Evolutionary conservation across 2,329 filamentous ascomycete species (phyloP), one percentile per base, ranked within the genome.

Genomic region (Trichoderma brevicompactum): DNA sequence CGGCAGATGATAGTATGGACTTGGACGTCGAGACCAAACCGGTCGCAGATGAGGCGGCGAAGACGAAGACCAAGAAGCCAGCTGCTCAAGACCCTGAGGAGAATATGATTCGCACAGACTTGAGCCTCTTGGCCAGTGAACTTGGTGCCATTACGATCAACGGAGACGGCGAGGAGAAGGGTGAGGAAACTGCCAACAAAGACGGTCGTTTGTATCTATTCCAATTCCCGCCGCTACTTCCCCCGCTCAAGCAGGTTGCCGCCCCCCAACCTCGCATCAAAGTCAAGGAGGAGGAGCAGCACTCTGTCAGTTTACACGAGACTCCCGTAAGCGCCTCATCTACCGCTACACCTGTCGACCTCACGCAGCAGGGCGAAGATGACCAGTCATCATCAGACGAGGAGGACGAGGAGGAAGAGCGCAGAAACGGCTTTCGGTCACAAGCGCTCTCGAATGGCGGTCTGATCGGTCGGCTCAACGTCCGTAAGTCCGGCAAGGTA

Each of bases 151-250:
- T 76, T 49, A 73, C 74, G 17, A 71, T 78, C 12, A 71, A 73
- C 23, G 73, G 74, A 44, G 70, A 75, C 23, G 71, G 73, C 19
- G 70, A 74, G 12, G 72, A 72, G 13, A 72, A 72, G 64, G 68
- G 67, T 15, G 72, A 74, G 49, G 74, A 68, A 7, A 73, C 73
- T 2, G 68, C 74, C 53, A 75, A 78, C 74, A 79, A 79, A 68
- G 85, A 87, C 52, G 86, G 87, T 23, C 81, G 85, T 43, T 74
- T 89, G 60, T 89, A 88, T 68, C 79, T 89, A 56, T 89, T 89
- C 76, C 87, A 89, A 70, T 85, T 89, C 69, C 87, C 87, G 46
- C 86, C 86, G 5, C 77, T 88, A 4, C 79, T 89, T 10, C 86
- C 87, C 7, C 83, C 85, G 0, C 77, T 89, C n/a, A 78, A 74